A percentile compares a stretch with the other conserved stretches of the same genome.
phyloP scores from a whole-genome alignment of 495 filamentous ascomycete genomes.

The Aspergillus indologenus region DNA sequence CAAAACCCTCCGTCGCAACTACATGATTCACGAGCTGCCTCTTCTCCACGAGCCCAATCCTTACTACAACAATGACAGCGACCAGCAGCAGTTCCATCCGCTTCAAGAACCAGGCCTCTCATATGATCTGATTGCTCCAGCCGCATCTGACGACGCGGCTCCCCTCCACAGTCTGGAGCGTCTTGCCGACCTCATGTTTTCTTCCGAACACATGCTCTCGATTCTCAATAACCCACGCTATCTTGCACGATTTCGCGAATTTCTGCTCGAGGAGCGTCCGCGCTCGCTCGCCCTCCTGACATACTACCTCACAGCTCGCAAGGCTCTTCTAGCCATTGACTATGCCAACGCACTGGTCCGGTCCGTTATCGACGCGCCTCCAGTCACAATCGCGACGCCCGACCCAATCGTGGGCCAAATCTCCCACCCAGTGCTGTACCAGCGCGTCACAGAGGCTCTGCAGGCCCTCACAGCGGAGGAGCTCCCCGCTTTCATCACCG shows the following conservation, averaged over 20 bases:
- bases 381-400: slow-evolving; percentile 41
- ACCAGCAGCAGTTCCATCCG: slow-evolving; percentile 25
- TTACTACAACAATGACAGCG: slow-evolving; percentile 22
- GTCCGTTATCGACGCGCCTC: slow-evolving; percentile 29
- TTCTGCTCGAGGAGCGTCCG: slow-evolving; percentile 66
- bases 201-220: slow-evolving; percentile 56
- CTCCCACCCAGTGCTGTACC: slow-evolving; percentile 52
- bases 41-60: slow-evolving; percentile 32
- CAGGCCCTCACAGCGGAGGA: slow-evolving; percentile 60
- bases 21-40: slow-evolving; percentile 27
- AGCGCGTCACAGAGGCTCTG: slow-evolving; percentile 57
- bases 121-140: slow-evolving; percentile 34
- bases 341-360: slow-evolving; percentile 65
- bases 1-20: slow-evolving; percentile 27
- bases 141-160: slow-evolving; percentile 22
- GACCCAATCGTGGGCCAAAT: slow-evolving; percentile 40
- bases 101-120: slow-evolving; percentile 24
- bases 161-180: slow-evolving; percentile 51
- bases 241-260: slow-evolving; percentile 60
- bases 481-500: slow-evolving; percentile 66
- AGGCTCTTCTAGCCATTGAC: slow-evolving; percentile 65
- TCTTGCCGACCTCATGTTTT: slow-evolving; percentile 62
- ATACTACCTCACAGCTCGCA: slow-evolving; percentile 63
- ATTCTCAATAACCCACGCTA: slow-evolving; percentile 63
- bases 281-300: slow-evolving; percentile 65